Evolutionary conservation across 2,329 filamentous ascomycete species (phyloP), one percentile per base, ranked within the genome.

Genomic region (Penicillium freii): DNA sequence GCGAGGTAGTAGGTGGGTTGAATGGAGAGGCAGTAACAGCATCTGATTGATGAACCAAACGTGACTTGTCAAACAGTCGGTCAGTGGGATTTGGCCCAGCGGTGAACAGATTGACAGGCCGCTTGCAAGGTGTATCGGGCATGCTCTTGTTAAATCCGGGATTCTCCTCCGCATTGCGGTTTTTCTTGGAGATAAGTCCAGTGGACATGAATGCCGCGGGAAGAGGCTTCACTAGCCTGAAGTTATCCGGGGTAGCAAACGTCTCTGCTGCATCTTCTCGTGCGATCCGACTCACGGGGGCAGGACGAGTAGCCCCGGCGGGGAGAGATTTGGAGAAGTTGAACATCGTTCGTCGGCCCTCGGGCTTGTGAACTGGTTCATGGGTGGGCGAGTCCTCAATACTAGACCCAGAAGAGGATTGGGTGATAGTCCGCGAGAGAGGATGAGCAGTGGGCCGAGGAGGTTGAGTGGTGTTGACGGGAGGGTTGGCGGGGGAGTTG

Each of bases 121-220:
- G 92, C 79, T 97, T 99, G 76, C 94, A 97, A 1, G 94, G 94
- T 1, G 94, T 99, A 71, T 97, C 94, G 0, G 94, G 93, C 81
- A 96, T 92, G 31, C 84, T 82, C 70, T 88, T 86, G 74, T 82
- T 82, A 29, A 77, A 77, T 25, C 78, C 79, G 5, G 46, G 38
- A 73, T 75, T 76, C 51, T 91, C 84, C 64, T 97, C 91, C 0
- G 87, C 84, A 71, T 90, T 87, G 56, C 90, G 87, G 69, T 94
- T 95, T 74, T 95, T 90, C 78, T 99, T 99, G 11, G 94, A 97
- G 53, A 99, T 88, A 29, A 99, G 80, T 1, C 93, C 92, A 0
- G 94, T 97, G 1, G 94, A 97, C 81, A 91, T 92, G 75, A 97
- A 97, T 7, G 92, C 92, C 40, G 89, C 87, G 33, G 90, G 87